These are phyloP conservation scores for Gelatoporia subvermispora DNA, from an alignment of 768 basidiomycete species.

Conservation along the genomic window DNA sequence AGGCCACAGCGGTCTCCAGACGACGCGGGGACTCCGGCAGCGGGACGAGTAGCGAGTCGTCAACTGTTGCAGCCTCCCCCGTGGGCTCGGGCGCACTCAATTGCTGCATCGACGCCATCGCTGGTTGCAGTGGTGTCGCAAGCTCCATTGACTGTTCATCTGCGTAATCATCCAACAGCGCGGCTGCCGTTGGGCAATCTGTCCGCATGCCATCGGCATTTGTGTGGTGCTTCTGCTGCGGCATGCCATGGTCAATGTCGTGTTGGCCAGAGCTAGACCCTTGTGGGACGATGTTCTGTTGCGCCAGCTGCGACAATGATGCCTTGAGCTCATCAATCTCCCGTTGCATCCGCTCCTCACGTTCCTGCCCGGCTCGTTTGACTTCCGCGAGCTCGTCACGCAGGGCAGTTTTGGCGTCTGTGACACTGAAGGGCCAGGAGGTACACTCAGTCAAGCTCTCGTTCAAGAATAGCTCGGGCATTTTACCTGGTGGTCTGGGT, in stretches of 20 bases:
- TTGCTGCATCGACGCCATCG: constrained; percentile 12
- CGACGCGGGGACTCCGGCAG: constrained; percentile 5
- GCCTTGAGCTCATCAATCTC: neutral
- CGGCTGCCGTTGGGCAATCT: neutral
- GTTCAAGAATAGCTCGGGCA: too few species aligned
- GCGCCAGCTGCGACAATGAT: too few species aligned
- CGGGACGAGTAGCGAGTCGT: neutral
- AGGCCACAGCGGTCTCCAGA: neutral
- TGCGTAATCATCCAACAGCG: neutral
- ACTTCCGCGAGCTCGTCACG: neutral
- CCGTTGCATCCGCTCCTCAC: neutral
- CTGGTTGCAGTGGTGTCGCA: constrained; percentile 14
- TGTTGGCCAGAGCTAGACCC: neutral
- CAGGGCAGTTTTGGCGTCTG: neutral
- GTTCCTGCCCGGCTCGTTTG: neutral
- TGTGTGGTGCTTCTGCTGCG: neutral
- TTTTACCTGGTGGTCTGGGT: too few species aligned
- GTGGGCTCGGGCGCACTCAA: constrained; percentile 2
- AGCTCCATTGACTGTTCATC: constrained; percentile 18
- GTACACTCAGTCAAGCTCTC: neutral
- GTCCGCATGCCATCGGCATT: neutral
- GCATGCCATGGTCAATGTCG: neutral
- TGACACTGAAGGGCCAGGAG: too few species aligned
- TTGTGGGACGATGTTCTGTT: too few species aligned
- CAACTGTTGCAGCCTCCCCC: neutral